Conservation (phyloP, 164 flowering plant species). For the Tinospora cordifolia region DNA sequence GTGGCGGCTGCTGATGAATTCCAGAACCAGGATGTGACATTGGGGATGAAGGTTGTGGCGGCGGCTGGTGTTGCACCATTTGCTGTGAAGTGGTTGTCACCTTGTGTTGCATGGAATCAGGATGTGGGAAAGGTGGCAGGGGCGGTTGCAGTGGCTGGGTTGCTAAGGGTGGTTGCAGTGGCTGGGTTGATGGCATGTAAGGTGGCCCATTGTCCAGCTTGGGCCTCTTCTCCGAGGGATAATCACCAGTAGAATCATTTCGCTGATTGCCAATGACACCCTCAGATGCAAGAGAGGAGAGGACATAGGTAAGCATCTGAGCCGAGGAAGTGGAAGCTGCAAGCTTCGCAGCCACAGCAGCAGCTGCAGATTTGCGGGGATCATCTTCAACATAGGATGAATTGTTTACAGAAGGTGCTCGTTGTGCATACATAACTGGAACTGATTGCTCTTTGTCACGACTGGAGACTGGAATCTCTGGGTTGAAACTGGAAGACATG, state of each 20-base stretch:
- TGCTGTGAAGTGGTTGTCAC: conserved; percentile 26
- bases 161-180: conserved; percentile 38
- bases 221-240: conserved; percentile 55
- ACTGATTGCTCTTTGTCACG: conserved; percentile 50
- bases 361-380: conserved; percentile 68
- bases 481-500: conserved; percentile 25
- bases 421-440: conserved; percentile 32
- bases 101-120: conserved; percentile 37
- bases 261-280: conserved; percentile 46
- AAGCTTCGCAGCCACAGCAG: conserved; percentile 86
- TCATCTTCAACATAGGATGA: conserved; percentile 43
- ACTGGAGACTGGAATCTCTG: conserved; percentile 15
- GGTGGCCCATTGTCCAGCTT: conserved; percentile 50
- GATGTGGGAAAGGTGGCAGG: conserved; percentile 30
- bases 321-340: conserved; percentile 90
- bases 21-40: conserved; percentile 15
- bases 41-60: conserved; percentile 55
- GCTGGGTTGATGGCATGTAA: conserved; percentile 38
- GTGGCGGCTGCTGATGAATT: conserved; percentile 20
- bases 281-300: conserved; percentile 83
- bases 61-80: conserved; percentile 26
- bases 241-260: conserved; percentile 42
- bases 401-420: conserved; percentile 28
- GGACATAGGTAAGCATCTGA: conserved; percentile 85
- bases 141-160: conserved; percentile 40